Evolutionary conservation across 345 rosid species (phyloP), one percentile per base, ranked within the genome.

Genomic region (Capsella bursapastoris): DNA sequence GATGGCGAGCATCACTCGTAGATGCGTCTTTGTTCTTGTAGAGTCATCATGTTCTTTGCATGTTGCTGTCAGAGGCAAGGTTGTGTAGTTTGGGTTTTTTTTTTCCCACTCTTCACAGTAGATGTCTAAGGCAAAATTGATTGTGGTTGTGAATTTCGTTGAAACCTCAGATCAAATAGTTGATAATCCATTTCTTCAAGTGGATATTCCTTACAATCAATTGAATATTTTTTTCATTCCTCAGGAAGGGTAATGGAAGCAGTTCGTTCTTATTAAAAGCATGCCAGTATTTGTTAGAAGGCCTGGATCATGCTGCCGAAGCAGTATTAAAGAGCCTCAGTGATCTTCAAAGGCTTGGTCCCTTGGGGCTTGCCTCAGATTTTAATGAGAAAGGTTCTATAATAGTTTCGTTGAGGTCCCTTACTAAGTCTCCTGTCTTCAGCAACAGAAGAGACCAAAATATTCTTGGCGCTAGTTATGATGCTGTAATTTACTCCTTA

Each of bases 221-320:
- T 52, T 61, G 56, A n/a, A 60, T 38, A 52, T 63, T 14, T 28
- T 68, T 75, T 59, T 68, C 38, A 53, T 63, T 63, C 56, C 34
- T 74, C 89, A 93, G 96, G 85, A 80, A 77, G 80, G 68, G 81
- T 66, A 85, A 85, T 47, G 93, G 82, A 66, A 79, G 51, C 71
- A 79, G 82, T 52, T 73, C 84, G 32, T 84, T 91, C 82, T 74
- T 86, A 37, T 84, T 87, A 29, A 85, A 86, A 80, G 76, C 84
- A 76, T 84, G 86, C 48, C 77, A 77, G 44, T 64, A 76, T 79
- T 78, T 94, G 81, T 63, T 85, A 75, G 85, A 84, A 57, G 78
- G 87, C 79, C 77, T 94, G 81, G 85, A 83, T 71, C 75, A 77
- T 77, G 89, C 88, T 56, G 80, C 67, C 63, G 81, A 57, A 74